These are phyloP conservation scores for Boletus rufocinnamomeus DNA, from an alignment of 768 basidiomycete genomes.

Conservation along the genomic window DNA sequence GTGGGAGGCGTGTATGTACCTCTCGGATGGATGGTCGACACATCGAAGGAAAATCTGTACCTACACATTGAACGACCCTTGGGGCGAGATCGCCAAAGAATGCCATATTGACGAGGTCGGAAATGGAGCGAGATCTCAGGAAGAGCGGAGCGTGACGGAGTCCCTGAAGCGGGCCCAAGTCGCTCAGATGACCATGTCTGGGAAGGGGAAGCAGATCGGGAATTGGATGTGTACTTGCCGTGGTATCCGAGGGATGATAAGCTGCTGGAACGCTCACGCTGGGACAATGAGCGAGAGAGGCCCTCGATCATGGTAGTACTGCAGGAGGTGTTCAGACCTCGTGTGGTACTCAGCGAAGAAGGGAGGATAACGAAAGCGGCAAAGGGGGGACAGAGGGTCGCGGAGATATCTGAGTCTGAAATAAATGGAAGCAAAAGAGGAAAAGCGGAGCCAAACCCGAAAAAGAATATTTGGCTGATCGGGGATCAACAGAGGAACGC, in stretches of 20 bases:
- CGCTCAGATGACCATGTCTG: slow-evolving; percentile 20
- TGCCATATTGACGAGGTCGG: slow-evolving; percentile 25
- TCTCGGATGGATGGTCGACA: not conserved
- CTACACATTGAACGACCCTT: slow-evolving; percentile 4
- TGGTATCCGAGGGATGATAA: slow-evolving; percentile 20
- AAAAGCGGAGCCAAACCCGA: slow-evolving; percentile 36
- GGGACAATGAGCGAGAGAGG: not conserved
- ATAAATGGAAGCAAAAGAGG: slow-evolving; percentile 13
- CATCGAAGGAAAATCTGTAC: slow-evolving; percentile 8
- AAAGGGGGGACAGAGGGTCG: slow-evolving; percentile 20
- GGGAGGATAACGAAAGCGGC: slow-evolving; percentile 5
- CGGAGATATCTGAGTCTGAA: slow-evolving; percentile 33
- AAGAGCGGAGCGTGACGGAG: slow-evolving; percentile 23
- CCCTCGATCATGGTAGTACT: not conserved
- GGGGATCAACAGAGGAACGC: slow-evolving; percentile 58
- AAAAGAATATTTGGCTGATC: slow-evolving; percentile 50
- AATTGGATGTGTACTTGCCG: not conserved
- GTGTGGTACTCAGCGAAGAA: slow-evolving; percentile 23
- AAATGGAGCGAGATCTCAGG: slow-evolving; percentile 30
- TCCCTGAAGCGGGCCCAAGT: slow-evolving; percentile 25
- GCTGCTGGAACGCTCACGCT: not conserved
- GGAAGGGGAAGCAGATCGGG: too few species aligned
- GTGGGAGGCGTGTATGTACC: not conserved
- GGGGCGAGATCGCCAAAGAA: slow-evolving; percentile 25
- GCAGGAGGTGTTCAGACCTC: not conserved